Base-by-base conservation (phyloP, 2,329 filamentous ascomycete genomes). In the Botrytis elliptica region DNA sequence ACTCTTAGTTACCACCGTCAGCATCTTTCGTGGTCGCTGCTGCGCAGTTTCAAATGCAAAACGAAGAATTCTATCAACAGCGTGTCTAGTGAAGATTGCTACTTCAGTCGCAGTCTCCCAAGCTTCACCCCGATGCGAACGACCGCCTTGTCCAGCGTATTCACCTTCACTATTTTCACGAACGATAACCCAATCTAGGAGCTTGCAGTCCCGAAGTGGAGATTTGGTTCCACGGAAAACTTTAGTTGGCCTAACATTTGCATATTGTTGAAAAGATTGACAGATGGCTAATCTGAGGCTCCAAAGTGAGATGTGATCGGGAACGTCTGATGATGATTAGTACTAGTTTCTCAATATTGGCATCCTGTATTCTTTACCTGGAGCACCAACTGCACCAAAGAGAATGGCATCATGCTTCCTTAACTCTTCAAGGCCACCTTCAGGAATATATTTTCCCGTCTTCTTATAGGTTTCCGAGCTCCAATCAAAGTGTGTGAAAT, bases 231-330 rank as follows among this genome's bases (percentile, higher is more conserved):
- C 89, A 22, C 84, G 85, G 72, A 91, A 85, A 49, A 90, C 85
- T 52, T 85, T 85, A 0, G 88, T 90, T 0, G 89, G 90, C 7
- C 90, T 86, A 2, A 92, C 87, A 78, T 92, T 92, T 74, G 89
- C 89, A 77, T 90, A 92, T 78, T 91, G 89, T 76, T 91, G 89
- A 67, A 91, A 83, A 20, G 86, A 84, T 77, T 91, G 88, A 77
- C 90, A 88, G 76, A 92, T 89, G 1, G 89, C 88, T 2, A 92
- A 84, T 49, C 89, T 87, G 22, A 92, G 84, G 42, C 85, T 84
- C 90, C 90, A 91, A 33, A 92, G 87, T 0, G 88, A 90, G 76
- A 91, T 89, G 76, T 91, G 89, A 77, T 91, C 90, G 0, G 90
- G 89, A 0, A 91, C 88, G 70, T 89, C 86, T 81, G 84, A 57